phyloP scores from a whole-genome alignment of 176 grass and related monocot species.

The Juncus inflexus region DNA sequence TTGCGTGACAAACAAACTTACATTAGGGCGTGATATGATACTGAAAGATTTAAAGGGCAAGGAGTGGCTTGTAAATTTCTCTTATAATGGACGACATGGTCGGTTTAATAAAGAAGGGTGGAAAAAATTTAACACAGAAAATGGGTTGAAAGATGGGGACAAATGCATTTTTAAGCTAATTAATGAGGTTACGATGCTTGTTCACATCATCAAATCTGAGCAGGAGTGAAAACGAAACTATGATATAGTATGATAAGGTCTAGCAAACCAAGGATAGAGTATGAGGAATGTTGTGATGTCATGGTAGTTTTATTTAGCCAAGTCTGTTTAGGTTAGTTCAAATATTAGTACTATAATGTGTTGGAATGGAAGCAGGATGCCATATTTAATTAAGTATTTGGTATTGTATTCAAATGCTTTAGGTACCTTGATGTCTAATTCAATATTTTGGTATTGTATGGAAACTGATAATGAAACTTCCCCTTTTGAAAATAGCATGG shows the following conservation, averaged over 20 bases:
- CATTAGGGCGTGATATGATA: conserved; percentile 1
- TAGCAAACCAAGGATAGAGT: no score
- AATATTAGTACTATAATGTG: no score
- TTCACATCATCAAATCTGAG: neutral
- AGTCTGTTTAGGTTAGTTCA: no score
- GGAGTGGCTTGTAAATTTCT: conserved; percentile 17
- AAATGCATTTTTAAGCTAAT: conserved; percentile 18
- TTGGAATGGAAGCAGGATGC: no score
- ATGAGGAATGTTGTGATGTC: no score
- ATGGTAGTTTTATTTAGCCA: no score
- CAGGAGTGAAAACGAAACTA: neutral
- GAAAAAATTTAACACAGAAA: neutral
- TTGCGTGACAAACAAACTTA: conserved; percentile 3
- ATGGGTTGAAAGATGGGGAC: conserved; percentile 8
- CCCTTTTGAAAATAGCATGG: no score
- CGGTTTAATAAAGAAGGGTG: neutral
- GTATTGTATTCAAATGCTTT: no score
- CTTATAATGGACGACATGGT: neutral
- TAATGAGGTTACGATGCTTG: neutral
- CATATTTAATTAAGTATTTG: no score
- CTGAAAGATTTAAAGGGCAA: conserved; percentile 8
- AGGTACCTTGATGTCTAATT: no score
- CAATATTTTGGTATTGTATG: no score
- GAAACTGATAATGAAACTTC: no score
- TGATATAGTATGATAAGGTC: neutral